These are phyloP conservation scores for Pseudopithomyces chartarum DNA, from an alignment of 2,329 filamentous ascomycete genomes.

Conservation along the genomic window DNA sequence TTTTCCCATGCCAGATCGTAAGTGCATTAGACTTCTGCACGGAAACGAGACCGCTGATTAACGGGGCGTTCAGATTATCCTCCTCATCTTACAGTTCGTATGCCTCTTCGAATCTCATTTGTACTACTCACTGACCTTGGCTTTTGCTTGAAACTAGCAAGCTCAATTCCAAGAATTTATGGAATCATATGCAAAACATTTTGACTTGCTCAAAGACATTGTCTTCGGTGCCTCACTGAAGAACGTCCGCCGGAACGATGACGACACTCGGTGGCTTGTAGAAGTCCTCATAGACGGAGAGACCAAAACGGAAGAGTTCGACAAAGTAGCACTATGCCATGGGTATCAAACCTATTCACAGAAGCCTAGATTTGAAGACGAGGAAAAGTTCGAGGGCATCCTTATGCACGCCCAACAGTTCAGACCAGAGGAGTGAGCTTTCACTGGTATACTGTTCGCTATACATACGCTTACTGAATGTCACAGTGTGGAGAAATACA, in stretches of 20 bases:
- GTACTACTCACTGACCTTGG: neutral
- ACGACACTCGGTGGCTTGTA: conserved; percentile 38
- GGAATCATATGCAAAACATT: conserved; percentile 49
- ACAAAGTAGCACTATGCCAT: conserved; percentile 43
- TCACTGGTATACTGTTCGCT: neutral
- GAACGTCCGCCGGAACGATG: conserved; percentile 32
- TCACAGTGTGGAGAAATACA: conserved; percentile 40
- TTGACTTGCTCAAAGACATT: conserved; percentile 44
- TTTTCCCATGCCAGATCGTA: conserved; percentile 50
- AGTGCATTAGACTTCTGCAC: conserved; percentile 14
- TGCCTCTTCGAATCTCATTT: neutral
- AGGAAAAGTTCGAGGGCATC: conserved; percentile 46
- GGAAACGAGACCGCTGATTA: neutral
- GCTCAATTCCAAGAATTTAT: conserved; percentile 46
- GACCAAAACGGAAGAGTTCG: conserved; percentile 25
- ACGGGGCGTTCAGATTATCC: conserved; percentile 11
- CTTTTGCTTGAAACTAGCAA: neutral
- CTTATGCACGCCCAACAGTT: conserved; percentile 43
- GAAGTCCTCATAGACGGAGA: conserved; percentile 31
- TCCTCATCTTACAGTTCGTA: conserved; percentile 18
- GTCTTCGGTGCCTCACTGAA: conserved; percentile 40
- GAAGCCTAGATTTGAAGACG: conserved; percentile 43
- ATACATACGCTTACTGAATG: neutral
- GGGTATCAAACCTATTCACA: conserved; percentile 44
- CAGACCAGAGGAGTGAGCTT: conserved; percentile 10